These are phyloP conservation scores for Tuber borchii DNA, from an alignment of 495 filamentous ascomycete species.

Conservation along the genomic window DNA sequence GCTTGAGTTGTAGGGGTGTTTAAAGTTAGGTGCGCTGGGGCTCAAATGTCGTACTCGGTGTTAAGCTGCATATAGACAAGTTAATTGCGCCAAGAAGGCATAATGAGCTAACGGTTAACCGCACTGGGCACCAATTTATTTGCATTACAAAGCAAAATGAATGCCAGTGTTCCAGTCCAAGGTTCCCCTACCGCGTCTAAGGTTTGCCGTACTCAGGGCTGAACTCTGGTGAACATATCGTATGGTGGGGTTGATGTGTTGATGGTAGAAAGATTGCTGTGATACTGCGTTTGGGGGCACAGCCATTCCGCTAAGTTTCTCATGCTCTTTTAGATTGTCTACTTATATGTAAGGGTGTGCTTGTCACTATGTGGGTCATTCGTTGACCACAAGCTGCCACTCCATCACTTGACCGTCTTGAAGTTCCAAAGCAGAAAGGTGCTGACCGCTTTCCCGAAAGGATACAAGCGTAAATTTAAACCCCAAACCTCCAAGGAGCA, in stretches of 20 bases:
- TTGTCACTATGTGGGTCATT: background rate
- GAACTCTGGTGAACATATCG: background rate
- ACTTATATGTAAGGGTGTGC: background rate
- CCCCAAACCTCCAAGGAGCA: background rate
- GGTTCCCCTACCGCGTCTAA: background rate
- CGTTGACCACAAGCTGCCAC: background rate
- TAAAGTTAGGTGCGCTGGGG: background rate
- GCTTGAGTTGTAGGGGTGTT: background rate
- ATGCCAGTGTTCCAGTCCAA: background rate
- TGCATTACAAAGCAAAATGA: background rate
- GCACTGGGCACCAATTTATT: accelerated
- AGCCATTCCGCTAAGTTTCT: background rate
- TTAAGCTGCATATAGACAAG: background rate
- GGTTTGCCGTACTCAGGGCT: background rate
- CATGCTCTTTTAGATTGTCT: background rate
- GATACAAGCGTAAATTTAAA: background rate
- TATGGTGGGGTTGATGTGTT: background rate
- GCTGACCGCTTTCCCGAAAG: background rate
- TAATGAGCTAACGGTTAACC: background rate
- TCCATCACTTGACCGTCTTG: background rate
- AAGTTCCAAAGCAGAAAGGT: background rate
- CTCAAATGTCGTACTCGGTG: background rate
- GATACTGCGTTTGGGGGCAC: background rate
- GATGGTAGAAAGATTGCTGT: background rate
- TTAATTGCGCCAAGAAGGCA: background rate